Percentiles rank a stretch among this genome's conserved stretches.
phyloP scores from a whole-genome alignment of 345 rosid species.

The Salix suchowensis region DNA sequence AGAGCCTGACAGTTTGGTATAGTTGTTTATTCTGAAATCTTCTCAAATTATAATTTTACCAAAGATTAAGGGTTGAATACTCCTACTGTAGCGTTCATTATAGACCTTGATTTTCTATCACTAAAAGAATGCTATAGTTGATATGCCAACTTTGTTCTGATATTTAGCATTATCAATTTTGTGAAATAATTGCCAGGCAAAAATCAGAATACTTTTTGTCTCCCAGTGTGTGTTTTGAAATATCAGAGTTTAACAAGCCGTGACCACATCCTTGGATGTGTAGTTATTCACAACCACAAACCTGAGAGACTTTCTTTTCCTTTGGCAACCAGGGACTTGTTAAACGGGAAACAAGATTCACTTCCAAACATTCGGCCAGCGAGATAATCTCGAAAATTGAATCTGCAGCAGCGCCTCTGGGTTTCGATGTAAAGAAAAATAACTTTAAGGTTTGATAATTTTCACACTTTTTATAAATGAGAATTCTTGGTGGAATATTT shows the following conservation, averaged over 20 bases:
- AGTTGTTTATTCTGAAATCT: not conserved
- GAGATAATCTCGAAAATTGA: slow-evolving; percentile 91
- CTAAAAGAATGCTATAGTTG: not conserved
- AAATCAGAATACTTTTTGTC: not conserved
- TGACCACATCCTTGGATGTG: not conserved
- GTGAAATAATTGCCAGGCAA: not conserved
- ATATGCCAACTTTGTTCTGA: not conserved
- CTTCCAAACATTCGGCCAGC: slow-evolving; percentile 77
- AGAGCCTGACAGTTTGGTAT: not conserved
- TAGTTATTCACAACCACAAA: not conserved
- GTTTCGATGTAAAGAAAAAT: slow-evolving; percentile 90
- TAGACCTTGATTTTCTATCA: not conserved
- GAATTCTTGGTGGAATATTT: not conserved
- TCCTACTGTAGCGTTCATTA: not conserved
- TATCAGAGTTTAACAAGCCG: not conserved
- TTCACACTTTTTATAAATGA: not conserved
- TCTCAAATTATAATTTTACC: not conserved
- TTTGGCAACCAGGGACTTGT: slow-evolving; percentile 65
- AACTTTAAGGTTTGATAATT: slow-evolving; percentile 63
- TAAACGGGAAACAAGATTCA: slow-evolving; percentile 85
- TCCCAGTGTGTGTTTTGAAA: not conserved
- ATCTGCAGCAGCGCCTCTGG: slow-evolving; percentile 78
- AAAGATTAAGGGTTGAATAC: not conserved
- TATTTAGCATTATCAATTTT: not conserved
- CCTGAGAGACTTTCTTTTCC: slow-evolving; percentile 12